These are phyloP conservation scores for Schizosaccharomyces cryophilus DNA, from an alignment of 805 yeast species.

Conservation along the genomic window DNA sequence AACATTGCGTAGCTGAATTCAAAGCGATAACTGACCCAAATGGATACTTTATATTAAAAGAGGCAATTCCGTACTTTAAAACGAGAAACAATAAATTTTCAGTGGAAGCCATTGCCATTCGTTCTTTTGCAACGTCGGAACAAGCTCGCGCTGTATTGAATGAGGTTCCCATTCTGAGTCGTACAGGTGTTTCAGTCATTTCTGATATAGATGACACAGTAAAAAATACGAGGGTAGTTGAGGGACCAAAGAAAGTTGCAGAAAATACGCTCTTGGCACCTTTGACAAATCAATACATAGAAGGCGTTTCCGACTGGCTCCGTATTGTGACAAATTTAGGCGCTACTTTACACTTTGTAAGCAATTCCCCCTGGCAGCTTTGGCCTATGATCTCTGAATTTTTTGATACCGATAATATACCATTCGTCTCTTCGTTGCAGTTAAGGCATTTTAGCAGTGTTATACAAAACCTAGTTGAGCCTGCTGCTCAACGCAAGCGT, in stretches of 20 bases:
- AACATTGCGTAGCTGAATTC: not conserved
- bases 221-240: slow-evolving; percentile 69
- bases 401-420: slow-evolving; percentile 31
- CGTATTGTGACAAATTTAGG: slow-evolving; percentile 23
- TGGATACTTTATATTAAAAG: not conserved
- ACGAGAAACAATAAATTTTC: not conserved
- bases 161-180: not conserved
- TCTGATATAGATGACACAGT: slow-evolving; percentile 91
- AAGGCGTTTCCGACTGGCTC: slow-evolving; percentile 56
- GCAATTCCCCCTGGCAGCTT: slow-evolving; percentile 86
- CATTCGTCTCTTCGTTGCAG: slow-evolving; percentile 52
- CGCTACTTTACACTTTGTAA: slow-evolving; percentile 68
- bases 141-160: not conserved
- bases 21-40: not conserved
- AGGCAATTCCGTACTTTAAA: not conserved
- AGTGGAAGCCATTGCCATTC: not conserved
- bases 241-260: slow-evolving; percentile 58
- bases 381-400: slow-evolving; percentile 36
- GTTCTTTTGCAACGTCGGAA: not conserved
- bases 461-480: slow-evolving; percentile 60
- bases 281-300: slow-evolving; percentile 41
- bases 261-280: slow-evolving; percentile 51
- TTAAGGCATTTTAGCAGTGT: slow-evolving; percentile 69
- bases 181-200: slow-evolving; percentile 41
- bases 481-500: slow-evolving; percentile 60